Base-by-base conservation (phyloP, 306 rosid genomes). In the Ormosia emarginata region DNA sequence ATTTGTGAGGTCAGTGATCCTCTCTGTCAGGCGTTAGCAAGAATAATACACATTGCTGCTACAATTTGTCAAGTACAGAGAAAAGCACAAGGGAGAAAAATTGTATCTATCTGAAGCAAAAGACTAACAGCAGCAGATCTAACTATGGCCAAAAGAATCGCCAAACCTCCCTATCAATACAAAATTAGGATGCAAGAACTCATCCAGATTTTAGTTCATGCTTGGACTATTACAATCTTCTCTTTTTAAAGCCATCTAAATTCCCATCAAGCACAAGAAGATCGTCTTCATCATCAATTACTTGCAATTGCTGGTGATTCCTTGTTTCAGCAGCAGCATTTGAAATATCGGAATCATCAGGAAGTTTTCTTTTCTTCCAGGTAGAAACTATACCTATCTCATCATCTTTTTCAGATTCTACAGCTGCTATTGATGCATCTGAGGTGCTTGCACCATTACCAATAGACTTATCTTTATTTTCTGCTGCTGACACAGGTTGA, bases 231-330 rank as follows among this genome's bases (percentile, higher is more conserved):
- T 73, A 90, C 85, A 83, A 50, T 77, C 88, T 91, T 82, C 71
- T 92, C 96, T 86, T 92, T 88, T 96, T 95, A 79, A 77, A 66
- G 79, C 84, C 7, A 50, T 85, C 89, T 2, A 85, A 36, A 53
- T 85, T 84, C 70, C 82, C 92, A 32, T 90, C 93, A n/a, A 96
- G 85, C 87, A 94, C 53, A 67, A 92, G 81, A 57, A 90, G 74
- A 71, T 93, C 98, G 0, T 91, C 95, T 13, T 90, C 94, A 0
- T 94, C 98, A 0, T 90, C 97, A 34, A 92, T 81, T 44, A 92
- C 87, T 89, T 92, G 90, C 69, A 87, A 78, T 72, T 85, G 87
- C 71, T 86, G 72, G 6, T 75, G 61, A 77, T 85, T 86, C 70
- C 74, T 88, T 39, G 70, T 29, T 70, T 75, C 89, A 14, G 82